A percentile compares a stretch with the other conserved stretches of the same genome.
phyloP scores from a whole-genome alignment of 1,284 basidiomycete species.

The Tylopilus sp. region DNA sequence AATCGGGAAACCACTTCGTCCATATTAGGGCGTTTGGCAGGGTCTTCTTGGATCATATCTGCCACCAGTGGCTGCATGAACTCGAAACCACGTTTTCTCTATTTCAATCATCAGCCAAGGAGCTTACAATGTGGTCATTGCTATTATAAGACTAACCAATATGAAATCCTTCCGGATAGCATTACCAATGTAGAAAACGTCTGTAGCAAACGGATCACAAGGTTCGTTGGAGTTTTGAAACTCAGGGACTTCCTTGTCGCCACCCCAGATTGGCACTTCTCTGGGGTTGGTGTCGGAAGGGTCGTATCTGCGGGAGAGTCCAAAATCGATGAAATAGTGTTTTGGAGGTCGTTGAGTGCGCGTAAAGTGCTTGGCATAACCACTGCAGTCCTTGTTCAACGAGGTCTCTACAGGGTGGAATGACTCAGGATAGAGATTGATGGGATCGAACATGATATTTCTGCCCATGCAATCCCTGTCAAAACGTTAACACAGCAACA shows the following conservation, averaged over 20 bases:
- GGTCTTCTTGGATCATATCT: neutral
- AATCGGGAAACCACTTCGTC: neutral
- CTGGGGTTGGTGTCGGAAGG: neutral
- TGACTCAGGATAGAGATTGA: neutral
- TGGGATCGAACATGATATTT: neutral
- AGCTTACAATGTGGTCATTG: neutral
- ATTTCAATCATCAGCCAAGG: no score
- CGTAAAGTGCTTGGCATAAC: neutral
- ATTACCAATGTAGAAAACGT: neutral
- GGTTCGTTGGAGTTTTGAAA: constrained; percentile 8
- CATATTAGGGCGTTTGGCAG: neutral
- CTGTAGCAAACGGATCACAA: neutral
- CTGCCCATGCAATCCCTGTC: neutral
- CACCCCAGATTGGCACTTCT: neutral
- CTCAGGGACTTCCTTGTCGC: neutral
- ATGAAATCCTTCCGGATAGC: neutral
- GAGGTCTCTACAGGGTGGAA: neutral
- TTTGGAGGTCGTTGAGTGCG: neutral
- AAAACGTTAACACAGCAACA: neutral
- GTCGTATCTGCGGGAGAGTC: neutral
- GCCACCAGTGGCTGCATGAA: neutral
- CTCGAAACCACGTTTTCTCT: neutral
- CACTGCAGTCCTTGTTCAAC: neutral
- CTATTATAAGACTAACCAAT: neutral
- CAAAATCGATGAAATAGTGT: neutral